Percentiles rank a stretch among this genome's conserved stretches.
Conservation (phyloP, 1,284 basidiomycete species). For the Ganoderma lucidum region DNA sequence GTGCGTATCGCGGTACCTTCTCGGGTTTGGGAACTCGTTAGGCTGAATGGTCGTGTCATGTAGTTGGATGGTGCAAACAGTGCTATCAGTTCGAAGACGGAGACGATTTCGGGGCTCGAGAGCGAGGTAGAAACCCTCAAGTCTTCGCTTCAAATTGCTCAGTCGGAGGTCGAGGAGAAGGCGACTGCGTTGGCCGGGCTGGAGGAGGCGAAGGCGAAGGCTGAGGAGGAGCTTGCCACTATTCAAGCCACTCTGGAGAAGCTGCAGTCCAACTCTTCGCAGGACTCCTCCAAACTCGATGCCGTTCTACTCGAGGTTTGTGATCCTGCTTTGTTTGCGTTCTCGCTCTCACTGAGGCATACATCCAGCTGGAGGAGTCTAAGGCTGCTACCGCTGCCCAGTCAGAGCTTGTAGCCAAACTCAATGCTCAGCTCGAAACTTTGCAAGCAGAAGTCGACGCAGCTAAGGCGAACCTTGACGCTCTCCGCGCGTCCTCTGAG, state of each 20-base stretch:
- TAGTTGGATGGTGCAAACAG: slow-evolving; percentile 67
- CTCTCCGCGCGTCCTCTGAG: slow-evolving; percentile 55
- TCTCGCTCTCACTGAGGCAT: slow-evolving; percentile 8
- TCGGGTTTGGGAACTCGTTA: slow-evolving; percentile 6
- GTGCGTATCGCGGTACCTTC: slow-evolving; percentile 43
- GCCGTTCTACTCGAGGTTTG: slow-evolving; percentile 60
- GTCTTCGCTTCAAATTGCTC: slow-evolving; percentile 56
- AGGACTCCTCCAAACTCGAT: slow-evolving; percentile 47
- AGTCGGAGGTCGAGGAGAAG: slow-evolving; percentile 58
- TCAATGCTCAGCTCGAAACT: slow-evolving; percentile 59
- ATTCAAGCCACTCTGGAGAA: slow-evolving; percentile 52
- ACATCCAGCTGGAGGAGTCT: slow-evolving; percentile 58
- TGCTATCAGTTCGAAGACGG: slow-evolving; percentile 59
- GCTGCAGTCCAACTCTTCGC: slow-evolving; percentile 50
- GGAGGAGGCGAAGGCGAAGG: slow-evolving; percentile 54
- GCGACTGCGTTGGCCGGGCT: slow-evolving; percentile 52
- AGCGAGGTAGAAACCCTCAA: slow-evolving; percentile 58
- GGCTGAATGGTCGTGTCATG: slow-evolving; percentile 15
- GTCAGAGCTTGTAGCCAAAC: slow-evolving; percentile 52
- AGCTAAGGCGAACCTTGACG: slow-evolving; percentile 62
- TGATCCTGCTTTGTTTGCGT: neutral
- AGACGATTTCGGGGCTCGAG: slow-evolving; percentile 59
- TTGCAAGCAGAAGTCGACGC: slow-evolving; percentile 59
- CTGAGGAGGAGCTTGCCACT: slow-evolving; percentile 57
- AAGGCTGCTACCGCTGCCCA: slow-evolving; percentile 51